Conservation (phyloP, 2,329 filamentous ascomycete genomes). For the Ophiostoma populinum region DNA sequence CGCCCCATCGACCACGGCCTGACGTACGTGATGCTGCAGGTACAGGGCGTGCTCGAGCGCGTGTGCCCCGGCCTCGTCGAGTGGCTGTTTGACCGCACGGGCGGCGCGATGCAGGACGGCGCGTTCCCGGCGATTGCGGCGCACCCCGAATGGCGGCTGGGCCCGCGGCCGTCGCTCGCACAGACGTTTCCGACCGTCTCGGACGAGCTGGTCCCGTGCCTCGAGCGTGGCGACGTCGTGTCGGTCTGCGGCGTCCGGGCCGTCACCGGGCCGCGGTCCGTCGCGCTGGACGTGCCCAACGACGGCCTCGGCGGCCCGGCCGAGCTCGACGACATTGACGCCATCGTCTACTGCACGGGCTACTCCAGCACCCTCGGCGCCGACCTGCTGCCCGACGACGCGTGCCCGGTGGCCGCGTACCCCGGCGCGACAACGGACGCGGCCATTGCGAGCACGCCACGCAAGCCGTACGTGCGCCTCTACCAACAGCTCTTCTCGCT, state of each 20-base stretch:
- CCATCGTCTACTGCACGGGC: slow-evolving; percentile 20
- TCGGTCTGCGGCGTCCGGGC: background rate
- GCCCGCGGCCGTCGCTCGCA: too few species aligned
- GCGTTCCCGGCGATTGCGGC: too few species aligned
- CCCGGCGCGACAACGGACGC: too few species aligned
- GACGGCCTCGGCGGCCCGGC: slow-evolving; percentile 12
- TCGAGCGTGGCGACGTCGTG: background rate
- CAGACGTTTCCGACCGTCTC: too few species aligned
- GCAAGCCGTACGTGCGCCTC: slow-evolving; percentile 19
- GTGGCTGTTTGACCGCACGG: too few species aligned
- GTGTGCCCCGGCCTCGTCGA: slow-evolving; percentile 2
- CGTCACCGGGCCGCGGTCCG: background rate
- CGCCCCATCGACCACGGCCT: slow-evolving; percentile 3
- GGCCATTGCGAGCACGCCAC: too few species aligned
- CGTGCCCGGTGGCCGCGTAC: too few species aligned
- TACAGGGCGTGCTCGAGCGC: slow-evolving; percentile 13
- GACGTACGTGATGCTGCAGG: background rate
- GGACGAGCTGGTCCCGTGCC: too few species aligned
- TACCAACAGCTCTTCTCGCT: slow-evolving; percentile 29
- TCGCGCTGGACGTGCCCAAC: slow-evolving; percentile 13
- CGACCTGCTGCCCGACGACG: slow-evolving; percentile 7
- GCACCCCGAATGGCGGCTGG: too few species aligned
- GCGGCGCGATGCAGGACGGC: too few species aligned
- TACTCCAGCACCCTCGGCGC: slow-evolving; percentile 14
- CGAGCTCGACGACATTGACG: slow-evolving; percentile 15